phyloP scores from a whole-genome alignment of 2,329 filamentous ascomycete species.

The Orbilia oligospora region DNA sequence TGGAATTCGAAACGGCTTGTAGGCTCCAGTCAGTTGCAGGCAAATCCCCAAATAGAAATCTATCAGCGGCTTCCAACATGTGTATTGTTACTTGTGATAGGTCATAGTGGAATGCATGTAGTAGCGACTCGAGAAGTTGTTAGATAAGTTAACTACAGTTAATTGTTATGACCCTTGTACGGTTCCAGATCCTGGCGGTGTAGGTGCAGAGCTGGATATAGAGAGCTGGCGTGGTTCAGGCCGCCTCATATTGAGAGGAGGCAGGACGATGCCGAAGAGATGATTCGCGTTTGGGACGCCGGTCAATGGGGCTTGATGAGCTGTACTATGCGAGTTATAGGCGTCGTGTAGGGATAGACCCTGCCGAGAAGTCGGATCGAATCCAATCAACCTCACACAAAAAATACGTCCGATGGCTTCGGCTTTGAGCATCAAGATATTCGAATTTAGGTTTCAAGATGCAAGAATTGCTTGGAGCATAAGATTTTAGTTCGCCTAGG shows the following conservation, averaged over 20 bases:
- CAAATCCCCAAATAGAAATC: conserved; percentile 52
- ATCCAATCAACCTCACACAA: conserved; percentile 46
- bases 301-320: conserved; percentile 60
- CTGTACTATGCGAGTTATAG: conserved; percentile 55
- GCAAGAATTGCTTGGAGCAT: conserved; percentile 20
- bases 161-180: conserved; percentile 46
- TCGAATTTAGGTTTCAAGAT: conserved; percentile 9
- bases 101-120: conserved; percentile 15
- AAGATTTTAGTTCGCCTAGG: conserved; percentile 1
- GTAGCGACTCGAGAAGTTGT: conserved; percentile 18
- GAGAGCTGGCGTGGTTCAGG: conserved; percentile 41
- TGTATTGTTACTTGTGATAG: conserved; percentile 37
- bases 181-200: conserved; percentile 43
- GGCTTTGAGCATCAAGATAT: conserved; percentile 32
- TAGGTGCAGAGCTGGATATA: conserved; percentile 33
- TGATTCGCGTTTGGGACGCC: conserved; percentile 46
- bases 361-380: conserved; percentile 37
- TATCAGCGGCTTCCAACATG: conserved; percentile 32
- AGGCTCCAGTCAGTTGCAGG: conserved; percentile 52
- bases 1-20: conserved; percentile 40
- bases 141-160: conserved; percentile 37
- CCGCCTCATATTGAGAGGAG: conserved; percentile 46
- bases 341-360: conserved; percentile 55
- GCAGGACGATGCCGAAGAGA: conserved; percentile 34
- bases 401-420: conserved; percentile 39